A percentile compares a stretch with the other conserved stretches of the same genome.
phyloP scores from a whole-genome alignment of 768 basidiomycete species.

The Suillus sp. region DNA sequence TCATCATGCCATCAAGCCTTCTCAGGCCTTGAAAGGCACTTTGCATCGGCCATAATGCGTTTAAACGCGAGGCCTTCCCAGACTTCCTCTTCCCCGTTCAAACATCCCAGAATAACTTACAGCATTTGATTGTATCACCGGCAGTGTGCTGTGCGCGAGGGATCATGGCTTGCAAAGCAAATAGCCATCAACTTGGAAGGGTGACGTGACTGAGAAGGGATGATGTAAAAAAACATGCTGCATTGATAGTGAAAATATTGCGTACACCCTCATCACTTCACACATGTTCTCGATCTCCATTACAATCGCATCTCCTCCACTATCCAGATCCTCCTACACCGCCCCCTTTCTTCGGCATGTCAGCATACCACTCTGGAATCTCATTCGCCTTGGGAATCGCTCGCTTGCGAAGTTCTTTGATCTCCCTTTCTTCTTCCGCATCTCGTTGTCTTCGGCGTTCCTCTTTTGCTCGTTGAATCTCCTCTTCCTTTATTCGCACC shows the following conservation, averaged over 20 bases:
- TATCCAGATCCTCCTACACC: slow-evolving; percentile 20
- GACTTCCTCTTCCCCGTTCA: slow-evolving; percentile 19
- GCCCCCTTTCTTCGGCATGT: slow-evolving; percentile 59
- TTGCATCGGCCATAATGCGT: slow-evolving; percentile 25
- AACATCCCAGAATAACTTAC: slow-evolving; percentile 28
- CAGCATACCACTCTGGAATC: slow-evolving; percentile 78
- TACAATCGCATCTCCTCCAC: slow-evolving; percentile 2
- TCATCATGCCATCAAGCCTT: slow-evolving; percentile 20
- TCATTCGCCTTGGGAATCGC: slow-evolving; percentile 70
- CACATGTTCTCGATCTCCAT: slow-evolving; percentile 15
- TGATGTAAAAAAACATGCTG: slow-evolving; percentile 21
- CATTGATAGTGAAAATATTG: slow-evolving; percentile 21
- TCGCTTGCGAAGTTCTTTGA: slow-evolving; percentile 61
- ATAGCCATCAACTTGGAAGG: slow-evolving; percentile 7
- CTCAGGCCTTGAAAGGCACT: slow-evolving; percentile 18
- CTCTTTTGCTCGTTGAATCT: slow-evolving; percentile 49
- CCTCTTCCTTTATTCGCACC: slow-evolving; percentile 57
- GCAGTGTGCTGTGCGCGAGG: slow-evolving; percentile 4
- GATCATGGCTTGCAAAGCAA: slow-evolving; percentile 6
- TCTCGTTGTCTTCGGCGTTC: slow-evolving; percentile 47
- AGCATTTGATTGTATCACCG: slow-evolving; percentile 17
- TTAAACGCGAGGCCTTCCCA: slow-evolving; percentile 22
- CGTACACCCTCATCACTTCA: slow-evolving; percentile 16
- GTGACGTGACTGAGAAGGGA: slow-evolving; percentile 6
- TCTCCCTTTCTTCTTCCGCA: slow-evolving; percentile 59